A percentile compares a stretch with the other conserved stretches of the same genome.
phyloP scores from a whole-genome alignment of 257 asterid species.

The Leptodermis oblonga region DNA sequence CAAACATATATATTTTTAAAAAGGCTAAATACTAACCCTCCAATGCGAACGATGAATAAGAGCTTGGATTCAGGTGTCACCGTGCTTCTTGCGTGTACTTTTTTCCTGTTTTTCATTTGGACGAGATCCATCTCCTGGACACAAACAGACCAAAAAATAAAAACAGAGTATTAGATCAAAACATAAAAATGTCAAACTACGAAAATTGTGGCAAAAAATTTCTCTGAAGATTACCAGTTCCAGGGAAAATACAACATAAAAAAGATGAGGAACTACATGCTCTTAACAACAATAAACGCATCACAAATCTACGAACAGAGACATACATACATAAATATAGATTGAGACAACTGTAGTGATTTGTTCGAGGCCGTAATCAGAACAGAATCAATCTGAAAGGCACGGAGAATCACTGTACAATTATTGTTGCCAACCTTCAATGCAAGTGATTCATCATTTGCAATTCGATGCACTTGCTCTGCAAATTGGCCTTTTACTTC shows the following conservation, averaged over 20 bases:
- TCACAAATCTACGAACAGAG: background rate
- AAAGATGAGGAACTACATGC: background rate
- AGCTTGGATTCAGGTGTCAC: slow-evolving; percentile 48
- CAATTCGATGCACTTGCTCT: slow-evolving; percentile 55
- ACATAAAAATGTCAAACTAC: background rate
- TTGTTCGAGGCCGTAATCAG: slow-evolving; percentile 36
- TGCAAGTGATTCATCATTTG: slow-evolving; percentile 48
- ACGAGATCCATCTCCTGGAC: slow-evolving; percentile 81
- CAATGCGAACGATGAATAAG: slow-evolving; percentile 70
- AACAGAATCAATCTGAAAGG: slow-evolving; percentile 35
- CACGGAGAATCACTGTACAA: slow-evolving; percentile 56
- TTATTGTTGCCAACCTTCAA: slow-evolving; percentile 61
- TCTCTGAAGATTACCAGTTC: background rate
- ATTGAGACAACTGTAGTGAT: slow-evolving; percentile 1
- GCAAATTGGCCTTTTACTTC: slow-evolving; percentile 46
- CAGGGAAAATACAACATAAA: background rate
- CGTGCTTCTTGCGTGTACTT: slow-evolving; percentile 34
- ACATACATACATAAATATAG: background rate
- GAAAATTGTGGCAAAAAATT: background rate
- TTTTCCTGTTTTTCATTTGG: slow-evolving; percentile 76
- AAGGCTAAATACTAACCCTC: slow-evolving; percentile 54
- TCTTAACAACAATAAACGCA: background rate
- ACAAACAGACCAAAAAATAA: slow-evolving; percentile 6
- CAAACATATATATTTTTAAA: background rate
- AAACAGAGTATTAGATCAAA: background rate